phyloP scores from a whole-genome alignment of 306 rosid genomes.

The Sophora flavescens region DNA sequence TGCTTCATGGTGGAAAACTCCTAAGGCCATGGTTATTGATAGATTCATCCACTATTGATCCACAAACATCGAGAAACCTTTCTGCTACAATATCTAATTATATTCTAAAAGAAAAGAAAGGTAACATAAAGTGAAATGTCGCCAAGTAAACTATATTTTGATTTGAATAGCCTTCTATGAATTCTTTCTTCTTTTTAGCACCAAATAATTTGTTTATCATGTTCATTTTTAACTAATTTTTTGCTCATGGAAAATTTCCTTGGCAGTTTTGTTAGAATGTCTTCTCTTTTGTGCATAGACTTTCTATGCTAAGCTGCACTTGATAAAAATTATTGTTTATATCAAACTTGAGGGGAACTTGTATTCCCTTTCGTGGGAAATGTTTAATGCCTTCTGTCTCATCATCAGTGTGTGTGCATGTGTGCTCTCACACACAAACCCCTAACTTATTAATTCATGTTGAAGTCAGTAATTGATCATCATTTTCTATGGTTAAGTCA shows the following conservation, averaged over 20 bases:
- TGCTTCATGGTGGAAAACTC: conserved; percentile 73
- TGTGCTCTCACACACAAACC: not conserved
- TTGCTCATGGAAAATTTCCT: conserved; percentile 26
- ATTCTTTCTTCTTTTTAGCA: conserved; percentile 23
- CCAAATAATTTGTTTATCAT: conserved; percentile 7
- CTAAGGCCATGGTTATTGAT: conserved; percentile 83
- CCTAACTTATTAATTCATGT: not conserved
- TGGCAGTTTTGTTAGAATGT: conserved; percentile 19
- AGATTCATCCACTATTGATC: conserved; percentile 95
- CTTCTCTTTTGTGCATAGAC: conserved; percentile 14
- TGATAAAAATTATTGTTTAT: not conserved
- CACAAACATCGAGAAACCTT: conserved; percentile 86
- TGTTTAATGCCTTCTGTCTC: not conserved
- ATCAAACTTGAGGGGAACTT: not conserved
- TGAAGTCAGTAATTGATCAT: not conserved
- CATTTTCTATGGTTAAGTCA: too few relatives aligned
- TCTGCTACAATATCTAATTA: conserved; percentile 67
- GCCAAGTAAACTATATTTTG: conserved; percentile 32
- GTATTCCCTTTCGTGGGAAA: not conserved
- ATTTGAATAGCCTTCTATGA: conserved; percentile 25
- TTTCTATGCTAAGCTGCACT: conserved; percentile 12
- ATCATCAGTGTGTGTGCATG: not conserved
- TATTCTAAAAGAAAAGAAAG: conserved; percentile 71
- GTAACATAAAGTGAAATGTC: conserved; percentile 51
- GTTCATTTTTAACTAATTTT: conserved; percentile 4